A percentile compares a stretch with the other conserved stretches of the same genome.
Conservation (phyloP, 2,329 filamentous ascomycete species). For the Diaporthe sp. region DNA sequence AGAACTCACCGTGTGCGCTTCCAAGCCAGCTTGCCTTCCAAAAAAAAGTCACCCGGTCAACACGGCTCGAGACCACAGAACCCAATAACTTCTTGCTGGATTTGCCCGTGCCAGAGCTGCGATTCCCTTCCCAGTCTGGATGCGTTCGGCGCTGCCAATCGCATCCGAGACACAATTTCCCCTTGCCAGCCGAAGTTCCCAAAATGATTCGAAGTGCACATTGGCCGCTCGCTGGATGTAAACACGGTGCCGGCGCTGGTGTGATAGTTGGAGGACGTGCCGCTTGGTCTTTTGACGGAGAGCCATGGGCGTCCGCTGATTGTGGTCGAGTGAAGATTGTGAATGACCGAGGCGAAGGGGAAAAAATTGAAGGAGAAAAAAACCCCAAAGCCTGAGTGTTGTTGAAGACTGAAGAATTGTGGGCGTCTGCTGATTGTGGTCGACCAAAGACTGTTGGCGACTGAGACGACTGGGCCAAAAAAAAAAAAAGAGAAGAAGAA, state of each 20-base stretch:
- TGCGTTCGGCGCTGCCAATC: too few species aligned
- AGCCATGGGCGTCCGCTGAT: not conserved
- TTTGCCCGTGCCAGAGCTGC: not conserved
- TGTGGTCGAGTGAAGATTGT: not conserved
- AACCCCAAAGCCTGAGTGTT: not conserved
- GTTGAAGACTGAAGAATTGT: not conserved
- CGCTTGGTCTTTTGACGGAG: not conserved
- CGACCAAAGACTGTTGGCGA: too few species aligned
- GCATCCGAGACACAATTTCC: not conserved
- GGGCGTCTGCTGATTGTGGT: not conserved
- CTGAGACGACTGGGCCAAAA: not conserved
- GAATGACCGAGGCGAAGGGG: not conserved
- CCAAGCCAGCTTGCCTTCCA: not conserved
- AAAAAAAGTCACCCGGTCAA: not conserved
- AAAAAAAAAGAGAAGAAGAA: not conserved
- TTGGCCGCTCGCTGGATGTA: too few species aligned
- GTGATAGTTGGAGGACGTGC: not conserved
- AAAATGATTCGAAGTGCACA: too few species aligned
- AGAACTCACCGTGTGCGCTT: not conserved
- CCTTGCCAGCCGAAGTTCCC: too few species aligned
- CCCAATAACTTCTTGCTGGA: not conserved
- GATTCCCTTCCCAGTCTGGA: not conserved
- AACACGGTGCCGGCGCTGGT: too few species aligned
- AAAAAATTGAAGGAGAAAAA: not conserved
- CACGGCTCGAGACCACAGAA: not conserved